Evolutionary conservation across 2,329 filamentous ascomycete genomes (phyloP).

Genomic region (Pseudogymnoascus verrucosus): DNA sequence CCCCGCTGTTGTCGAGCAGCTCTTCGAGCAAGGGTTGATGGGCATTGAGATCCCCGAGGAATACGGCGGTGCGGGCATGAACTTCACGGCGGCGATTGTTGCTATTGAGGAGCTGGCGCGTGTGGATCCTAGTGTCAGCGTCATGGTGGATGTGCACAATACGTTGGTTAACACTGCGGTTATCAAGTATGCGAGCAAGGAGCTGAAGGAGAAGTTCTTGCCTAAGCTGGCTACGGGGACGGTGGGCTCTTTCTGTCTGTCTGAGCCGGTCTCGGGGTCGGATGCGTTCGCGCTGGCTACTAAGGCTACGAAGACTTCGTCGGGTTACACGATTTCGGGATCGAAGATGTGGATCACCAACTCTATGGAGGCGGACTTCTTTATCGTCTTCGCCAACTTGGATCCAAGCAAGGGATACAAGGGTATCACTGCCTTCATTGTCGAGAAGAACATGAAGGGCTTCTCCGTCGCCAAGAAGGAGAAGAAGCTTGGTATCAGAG

Average conservation of each 20-base stretch:
- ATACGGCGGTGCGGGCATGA: slow-evolving; percentile 95
- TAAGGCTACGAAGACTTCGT: slow-evolving; percentile 73
- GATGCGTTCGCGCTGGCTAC: slow-evolving; percentile 95
- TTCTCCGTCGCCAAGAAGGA: slow-evolving; percentile 99
- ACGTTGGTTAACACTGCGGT: slow-evolving; percentile 93
- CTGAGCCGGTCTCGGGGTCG: slow-evolving; percentile 84
- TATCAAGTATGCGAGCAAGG: slow-evolving; percentile 71
- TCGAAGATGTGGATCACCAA: slow-evolving; percentile 99
- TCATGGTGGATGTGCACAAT: slow-evolving; percentile 96
- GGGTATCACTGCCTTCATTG: slow-evolving; percentile 91
- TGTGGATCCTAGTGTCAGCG: slow-evolving; percentile 89
- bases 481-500: slow-evolving; percentile 97
- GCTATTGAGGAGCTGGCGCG: slow-evolving; percentile 94
- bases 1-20: slow-evolving; percentile 73
- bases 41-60: slow-evolving; percentile 95
- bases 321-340: slow-evolving; percentile 80
- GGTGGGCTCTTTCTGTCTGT: slow-evolving; percentile 85
- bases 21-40: slow-evolving; percentile 98
- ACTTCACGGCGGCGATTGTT: slow-evolving; percentile 93
- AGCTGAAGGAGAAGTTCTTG: slow-evolving; percentile 76
- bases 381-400: slow-evolving; percentile 96
- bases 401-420: slow-evolving; percentile 90
- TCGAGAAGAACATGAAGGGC: slow-evolving; percentile 81
- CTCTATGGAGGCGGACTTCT: slow-evolving; percentile 85
- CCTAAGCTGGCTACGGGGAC: slow-evolving; percentile 85